These are phyloP conservation scores for Yamadazyma atlantica DNA, from an alignment of 1,139 yeast genomes.

Conservation along the genomic window DNA sequence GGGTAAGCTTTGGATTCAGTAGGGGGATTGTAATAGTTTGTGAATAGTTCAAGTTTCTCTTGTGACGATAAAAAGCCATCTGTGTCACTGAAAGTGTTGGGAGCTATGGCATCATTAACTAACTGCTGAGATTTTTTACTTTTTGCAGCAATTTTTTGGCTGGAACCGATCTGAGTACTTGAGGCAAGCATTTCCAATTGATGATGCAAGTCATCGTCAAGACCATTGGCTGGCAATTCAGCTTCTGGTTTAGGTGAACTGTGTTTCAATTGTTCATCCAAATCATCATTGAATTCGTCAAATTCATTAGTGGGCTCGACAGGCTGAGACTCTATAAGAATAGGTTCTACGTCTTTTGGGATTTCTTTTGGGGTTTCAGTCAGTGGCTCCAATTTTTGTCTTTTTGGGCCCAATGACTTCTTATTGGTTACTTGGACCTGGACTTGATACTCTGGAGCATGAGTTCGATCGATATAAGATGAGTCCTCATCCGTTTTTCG, in stretches of 20 bases:
- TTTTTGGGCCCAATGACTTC: conserved; percentile 1
- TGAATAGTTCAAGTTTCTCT: conserved; percentile 33
- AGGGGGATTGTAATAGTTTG: conserved; percentile 17
- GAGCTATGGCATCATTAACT: conserved; percentile 3
- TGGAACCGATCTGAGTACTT: neutral
- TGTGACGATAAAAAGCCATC: conserved; percentile 32
- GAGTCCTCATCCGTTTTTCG: conserved; percentile 3
- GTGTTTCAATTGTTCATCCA: conserved; percentile 9
- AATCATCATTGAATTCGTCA: conserved; percentile 30
- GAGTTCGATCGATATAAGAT: neutral
- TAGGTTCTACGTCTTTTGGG: too few species aligned
- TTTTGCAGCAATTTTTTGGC: neutral
- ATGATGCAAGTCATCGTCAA: neutral
- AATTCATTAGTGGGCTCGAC: too few species aligned
- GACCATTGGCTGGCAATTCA: conserved; percentile 3
- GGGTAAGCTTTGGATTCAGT: conserved; percentile 8
- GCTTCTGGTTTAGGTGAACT: neutral
- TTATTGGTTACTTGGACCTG: conserved; percentile 1
- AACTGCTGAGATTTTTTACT: neutral
- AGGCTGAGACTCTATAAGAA: conserved; percentile 1
- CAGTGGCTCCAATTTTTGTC: conserved; percentile 2
- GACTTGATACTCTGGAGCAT: conserved; percentile 2
- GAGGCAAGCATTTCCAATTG: neutral
- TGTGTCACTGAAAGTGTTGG: conserved; percentile 12
- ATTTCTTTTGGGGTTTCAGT: neutral